Percentiles rank a stretch among this genome's conserved stretches.
phyloP scores from a whole-genome alignment of 2,329 filamentous ascomycete species.

The Periconia macrospinosa region DNA sequence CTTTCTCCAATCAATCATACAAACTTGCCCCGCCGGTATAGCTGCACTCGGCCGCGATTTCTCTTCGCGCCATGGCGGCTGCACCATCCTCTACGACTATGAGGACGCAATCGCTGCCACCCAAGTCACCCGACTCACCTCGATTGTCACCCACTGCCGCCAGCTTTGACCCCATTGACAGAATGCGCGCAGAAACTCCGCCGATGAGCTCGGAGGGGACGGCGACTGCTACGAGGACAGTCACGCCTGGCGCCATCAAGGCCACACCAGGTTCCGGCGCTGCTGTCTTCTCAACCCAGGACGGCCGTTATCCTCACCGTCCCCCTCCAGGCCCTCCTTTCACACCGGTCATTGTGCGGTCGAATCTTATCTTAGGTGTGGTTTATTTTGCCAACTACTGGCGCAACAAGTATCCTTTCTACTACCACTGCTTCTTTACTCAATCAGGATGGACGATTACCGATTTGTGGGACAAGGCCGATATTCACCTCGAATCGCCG shows the following conservation, averaged over 20 bases:
- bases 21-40: background rate
- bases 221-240: background rate
- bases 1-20: background rate
- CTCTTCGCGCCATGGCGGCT: background rate
- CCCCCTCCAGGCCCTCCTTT: constrained; percentile 11
- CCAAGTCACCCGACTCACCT: background rate
- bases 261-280: constrained; percentile 9
- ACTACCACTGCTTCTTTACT: constrained; percentile 33
- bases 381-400: constrained; percentile 22
- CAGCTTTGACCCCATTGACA: background rate
- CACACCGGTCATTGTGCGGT: constrained; percentile 28
- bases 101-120: background rate
- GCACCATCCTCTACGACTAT: no score
- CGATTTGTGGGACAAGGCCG: constrained; percentile 39
- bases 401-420: constrained; percentile 23
- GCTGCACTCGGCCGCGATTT: background rate
- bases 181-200: background rate
- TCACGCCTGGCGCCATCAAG: background rate
- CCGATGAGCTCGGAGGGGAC: background rate
- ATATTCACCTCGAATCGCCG: constrained; percentile 34
- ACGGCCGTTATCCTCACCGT: constrained; percentile 21
- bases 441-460: constrained; percentile 23
- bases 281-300: constrained; percentile 35
- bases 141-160: background rate
- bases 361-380: constrained; percentile 19